A percentile compares a stretch with the other conserved stretches of the same genome.
phyloP scores from a whole-genome alignment of 805 yeast species.

The Lachancea quebecensis region DNA sequence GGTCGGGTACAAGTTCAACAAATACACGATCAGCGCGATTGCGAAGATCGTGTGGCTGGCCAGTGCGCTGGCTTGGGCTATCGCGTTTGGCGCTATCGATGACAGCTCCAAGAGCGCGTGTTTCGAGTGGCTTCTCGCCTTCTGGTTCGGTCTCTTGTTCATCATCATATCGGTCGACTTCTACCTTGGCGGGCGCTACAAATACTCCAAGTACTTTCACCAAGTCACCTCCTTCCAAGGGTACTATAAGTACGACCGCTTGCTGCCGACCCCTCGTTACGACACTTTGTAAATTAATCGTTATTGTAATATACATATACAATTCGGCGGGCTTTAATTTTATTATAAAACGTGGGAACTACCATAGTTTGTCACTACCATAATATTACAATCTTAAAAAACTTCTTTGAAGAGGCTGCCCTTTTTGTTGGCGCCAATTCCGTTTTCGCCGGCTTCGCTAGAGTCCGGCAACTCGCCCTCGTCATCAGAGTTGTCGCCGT shows the following conservation, averaged over 20 bases:
- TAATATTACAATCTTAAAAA: not conserved
- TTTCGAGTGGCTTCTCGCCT: constrained; percentile 85
- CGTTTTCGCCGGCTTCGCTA: constrained; percentile 11
- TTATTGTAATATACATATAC: not conserved
- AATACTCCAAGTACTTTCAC: constrained; percentile 25
- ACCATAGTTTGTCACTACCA: too few relatives aligned
- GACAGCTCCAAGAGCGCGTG: constrained; percentile 48
- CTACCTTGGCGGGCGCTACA: constrained; percentile 48
- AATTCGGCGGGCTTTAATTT: not conserved
- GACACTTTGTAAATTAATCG: not conserved
- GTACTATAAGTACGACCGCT: constrained; percentile 24
- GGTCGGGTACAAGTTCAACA: constrained; percentile 34
- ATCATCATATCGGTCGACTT: constrained; percentile 63
- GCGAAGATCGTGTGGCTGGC: constrained; percentile 60
- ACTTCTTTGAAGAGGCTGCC: constrained; percentile 20
- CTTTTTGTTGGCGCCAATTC: constrained; percentile 9
- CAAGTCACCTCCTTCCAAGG: constrained; percentile 24
- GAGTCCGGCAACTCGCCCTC: constrained; percentile 10
- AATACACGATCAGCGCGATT: constrained; percentile 42
- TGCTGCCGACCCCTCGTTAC: constrained; percentile 7
- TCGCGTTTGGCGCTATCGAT: constrained; percentile 51
- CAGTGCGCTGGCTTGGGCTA: constrained; percentile 59
- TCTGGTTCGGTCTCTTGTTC: constrained; percentile 70
- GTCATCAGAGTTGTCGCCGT: constrained; percentile 12
- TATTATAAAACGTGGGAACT: too few relatives aligned